Evolutionary conservation across 2,329 filamentous ascomycete species (phyloP).

Genomic region (Salinomyces thailandicus): DNA sequence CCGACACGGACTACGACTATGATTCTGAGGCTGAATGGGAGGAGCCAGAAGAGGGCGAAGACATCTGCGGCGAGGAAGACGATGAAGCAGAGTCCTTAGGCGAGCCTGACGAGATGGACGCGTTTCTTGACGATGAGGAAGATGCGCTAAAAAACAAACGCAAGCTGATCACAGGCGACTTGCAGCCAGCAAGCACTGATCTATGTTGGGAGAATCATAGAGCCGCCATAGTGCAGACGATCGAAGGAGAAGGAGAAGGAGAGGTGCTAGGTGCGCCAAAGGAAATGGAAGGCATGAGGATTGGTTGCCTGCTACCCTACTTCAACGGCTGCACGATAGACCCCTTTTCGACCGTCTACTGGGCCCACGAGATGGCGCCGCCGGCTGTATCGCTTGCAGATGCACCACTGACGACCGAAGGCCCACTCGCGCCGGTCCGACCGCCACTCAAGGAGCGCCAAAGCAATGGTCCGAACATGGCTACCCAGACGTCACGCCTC

Average conservation of each 20-base stretch:
- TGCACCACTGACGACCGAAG: constrained; percentile 6
- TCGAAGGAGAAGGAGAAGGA: constrained; percentile 22
- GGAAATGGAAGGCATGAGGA: constrained; percentile 16
- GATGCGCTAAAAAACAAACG: constrained; percentile 49
- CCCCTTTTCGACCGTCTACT: constrained; percentile 75
- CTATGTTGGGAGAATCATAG: constrained; percentile 67
- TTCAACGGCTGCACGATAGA: constrained; percentile 53
- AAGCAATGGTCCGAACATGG: constrained; percentile 18
- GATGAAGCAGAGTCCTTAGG: constrained; percentile 61
- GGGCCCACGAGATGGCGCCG: constrained; percentile 39
- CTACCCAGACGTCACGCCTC: constrained; percentile 15
- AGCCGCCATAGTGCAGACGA: constrained; percentile 39
- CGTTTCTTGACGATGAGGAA: constrained; percentile 80
- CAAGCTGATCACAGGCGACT: constrained; percentile 51
- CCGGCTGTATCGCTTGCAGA: constrained; percentile 9
- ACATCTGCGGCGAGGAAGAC: constrained; percentile 54
- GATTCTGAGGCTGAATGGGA: constrained; percentile 81
- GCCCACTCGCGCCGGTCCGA: constrained; percentile 16
- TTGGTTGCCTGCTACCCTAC: constrained; percentile 21
- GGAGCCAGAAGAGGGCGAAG: constrained; percentile 58
- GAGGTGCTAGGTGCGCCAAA: constrained; percentile 4
- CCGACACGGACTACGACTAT: constrained; percentile 65
- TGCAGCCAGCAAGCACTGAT: constrained; percentile 68
- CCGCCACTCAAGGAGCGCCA: constrained; percentile 31
- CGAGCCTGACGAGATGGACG: constrained; percentile 78